Evolutionary conservation across 2,329 filamentous ascomycete species (phyloP), one percentile per base, ranked within the genome.

Genomic region (Fusarium proliferatum): DNA sequence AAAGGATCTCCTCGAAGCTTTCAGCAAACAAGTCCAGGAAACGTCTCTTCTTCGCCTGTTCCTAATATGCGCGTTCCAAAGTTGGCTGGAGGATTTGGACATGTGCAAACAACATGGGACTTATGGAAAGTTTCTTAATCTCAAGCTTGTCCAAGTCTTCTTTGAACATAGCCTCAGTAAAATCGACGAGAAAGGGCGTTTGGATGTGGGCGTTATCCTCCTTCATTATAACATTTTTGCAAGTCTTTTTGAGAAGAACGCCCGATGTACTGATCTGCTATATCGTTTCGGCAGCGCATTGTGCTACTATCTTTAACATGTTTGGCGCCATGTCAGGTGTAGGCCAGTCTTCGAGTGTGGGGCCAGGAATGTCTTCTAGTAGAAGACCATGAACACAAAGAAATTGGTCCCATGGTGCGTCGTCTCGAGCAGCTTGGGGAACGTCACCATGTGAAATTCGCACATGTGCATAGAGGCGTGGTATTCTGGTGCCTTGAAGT

Each of bases 321-420:
- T 21, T 0, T 9, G 6, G 3, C 8, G 7, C 5, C 1, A 19
- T 9, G 11, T 12, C 6, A 1, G 12, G 3, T 12, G 21, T 19
- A 2, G n/a, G 4, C 17, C n/a, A 6, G 21, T 60, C 6, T 3
- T 6, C 11, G 11, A 60, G 17, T 11, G 26, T 7, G 23, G 2
- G 11, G 6, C 45, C 36, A 13, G 34, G 23, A 6, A 52, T 52
- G 4, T 8, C 10, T 21, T 52, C 6, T 16, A 60, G 9, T 8
- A 60, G 26, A 16, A 60, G 36, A 1, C 57, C 57, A 21, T 26
- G n/a, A 16, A 51, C 34, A 4, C 57, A 39, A 3, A 42, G 8
- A 6, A 52, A 60, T 1, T n/a, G 36, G 2, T 33, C 3, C 6
- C 15, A 19, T 6, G 17, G 1, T 6, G 1, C 0, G 23, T 19